Percentiles rank a stretch among this genome's conserved stretches.
Evolutionary conservation across 768 basidiomycete genomes (phyloP).

Genomic region (Thelephora ganbajun): DNA sequence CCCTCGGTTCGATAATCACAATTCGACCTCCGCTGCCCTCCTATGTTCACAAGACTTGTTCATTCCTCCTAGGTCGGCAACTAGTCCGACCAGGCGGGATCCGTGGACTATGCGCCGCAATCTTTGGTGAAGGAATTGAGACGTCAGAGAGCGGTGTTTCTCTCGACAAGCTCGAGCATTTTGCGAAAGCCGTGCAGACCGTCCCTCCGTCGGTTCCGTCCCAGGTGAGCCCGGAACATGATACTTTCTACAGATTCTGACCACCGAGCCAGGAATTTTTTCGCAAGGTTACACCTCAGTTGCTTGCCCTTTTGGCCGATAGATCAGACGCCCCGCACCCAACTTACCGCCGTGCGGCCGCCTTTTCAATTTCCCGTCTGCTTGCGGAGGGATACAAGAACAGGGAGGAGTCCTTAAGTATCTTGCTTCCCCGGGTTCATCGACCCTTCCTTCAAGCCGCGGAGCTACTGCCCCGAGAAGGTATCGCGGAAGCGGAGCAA

Average conservation of each 20-base stretch:
- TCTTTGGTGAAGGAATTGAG: constrained; percentile 42
- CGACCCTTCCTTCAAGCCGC: constrained; percentile 26
- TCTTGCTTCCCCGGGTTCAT: constrained; percentile 39
- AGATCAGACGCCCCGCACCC: constrained; percentile 20
- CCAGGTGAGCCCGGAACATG: constrained; percentile 27
- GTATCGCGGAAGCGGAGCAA: not conserved
- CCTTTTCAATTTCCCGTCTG: constrained; percentile 58
- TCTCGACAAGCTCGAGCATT: constrained; percentile 60
- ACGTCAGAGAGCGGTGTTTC: constrained; percentile 17
- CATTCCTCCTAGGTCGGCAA: constrained; percentile 54
- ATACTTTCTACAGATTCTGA: not conserved
- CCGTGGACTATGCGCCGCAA: constrained; percentile 48
- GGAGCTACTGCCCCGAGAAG: not conserved
- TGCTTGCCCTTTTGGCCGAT: constrained; percentile 35
- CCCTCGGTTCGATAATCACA: constrained; percentile 48
- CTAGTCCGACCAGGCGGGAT: constrained; percentile 60
- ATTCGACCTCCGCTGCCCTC: constrained; percentile 23
- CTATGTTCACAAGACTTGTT: constrained; percentile 46
- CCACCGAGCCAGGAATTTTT: constrained; percentile 44
- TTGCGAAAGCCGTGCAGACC: constrained; percentile 48
- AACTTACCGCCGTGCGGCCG: constrained; percentile 43
- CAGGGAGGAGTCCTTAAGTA: constrained; percentile 16
- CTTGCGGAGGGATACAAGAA: constrained; percentile 25
- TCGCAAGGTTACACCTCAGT: constrained; percentile 33
- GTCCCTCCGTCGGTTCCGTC: constrained; percentile 41